Base-by-base conservation (phyloP, 345 rosid species). In the Camelina hispida region DNA sequence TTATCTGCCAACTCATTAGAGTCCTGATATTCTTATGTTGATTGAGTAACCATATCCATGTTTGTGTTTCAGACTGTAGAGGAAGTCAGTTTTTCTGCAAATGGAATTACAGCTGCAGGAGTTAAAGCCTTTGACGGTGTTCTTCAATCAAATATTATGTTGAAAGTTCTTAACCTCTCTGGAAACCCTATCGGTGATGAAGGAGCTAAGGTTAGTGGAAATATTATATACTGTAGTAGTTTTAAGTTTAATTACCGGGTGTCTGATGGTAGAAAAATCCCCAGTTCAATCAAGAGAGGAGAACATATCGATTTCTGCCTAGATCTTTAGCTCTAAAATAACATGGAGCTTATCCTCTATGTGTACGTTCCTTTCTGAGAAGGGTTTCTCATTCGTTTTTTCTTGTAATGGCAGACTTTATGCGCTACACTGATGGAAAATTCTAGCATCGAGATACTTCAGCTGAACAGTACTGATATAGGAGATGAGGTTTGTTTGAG, bases 101-200 rank as follows among this genome's bases (percentile, higher is more conserved):
- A 91, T 84, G 95, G 96, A 65, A 91, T 94, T 77, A 89, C 97
- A 50, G 89, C 95, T 6, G 84, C 86, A 66, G 98, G 98, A 74
- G 71, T 90, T 25, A 86, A 86, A 82, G 96, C 97, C 60, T 91
- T 91, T 44, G 95, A 94, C 35, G 87, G 87, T 50, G 88, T 94
- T 78, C 96, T 94, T 83, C 91, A 91, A 61, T 84, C 97, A 55
- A 94, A 90, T 85, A 71, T 87, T 76, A 76, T 68, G 12, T 72
- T 94, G 52, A 90, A 86, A 83, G 78, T 87, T 64, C 87, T 94
- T 37, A 82, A 91, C 81, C 85, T 94, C 75, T 94, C 98, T 67
- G 97, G 98, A 71, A 94, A 94, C 69, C 91, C 95, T 35, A 86
- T 94, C 43, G 96, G 98, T 58, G 97, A 94, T 77, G 97, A 94